These are phyloP conservation scores for Aspergillus affinis DNA, from an alignment of 495 filamentous ascomycete species.

Conservation along the genomic window DNA sequence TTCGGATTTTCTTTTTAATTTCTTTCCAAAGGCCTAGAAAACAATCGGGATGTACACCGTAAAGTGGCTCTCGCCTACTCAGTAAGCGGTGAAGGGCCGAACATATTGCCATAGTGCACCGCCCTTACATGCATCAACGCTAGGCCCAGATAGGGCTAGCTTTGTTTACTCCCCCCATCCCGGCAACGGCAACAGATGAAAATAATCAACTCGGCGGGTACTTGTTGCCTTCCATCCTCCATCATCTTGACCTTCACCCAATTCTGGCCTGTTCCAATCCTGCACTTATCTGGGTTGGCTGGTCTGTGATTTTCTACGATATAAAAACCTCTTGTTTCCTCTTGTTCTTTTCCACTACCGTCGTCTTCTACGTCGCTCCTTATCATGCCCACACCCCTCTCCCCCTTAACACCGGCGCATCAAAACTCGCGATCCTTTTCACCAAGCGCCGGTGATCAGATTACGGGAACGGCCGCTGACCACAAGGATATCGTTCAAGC, in stretches of 20 bases:
- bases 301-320: not conserved
- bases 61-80: not conserved
- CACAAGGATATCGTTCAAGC: conserved; percentile 14
- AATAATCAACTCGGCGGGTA: conserved; percentile 20
- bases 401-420: conserved; percentile 43
- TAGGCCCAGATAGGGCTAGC: conserved; percentile 32
- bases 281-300: not conserved
- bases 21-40: too few species aligned
- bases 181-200: conserved; percentile 43
- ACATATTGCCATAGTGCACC: conserved; percentile 12
- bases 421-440: conserved; percentile 44
- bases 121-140: conserved; percentile 10
- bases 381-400: conserved; percentile 46
- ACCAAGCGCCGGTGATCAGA: conserved; percentile 16
- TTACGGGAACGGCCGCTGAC: conserved; percentile 11
- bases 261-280: not conserved
- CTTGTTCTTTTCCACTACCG: conserved; percentile 1
- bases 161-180: conserved; percentile 39
- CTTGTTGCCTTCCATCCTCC: not conserved
- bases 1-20: not conserved
- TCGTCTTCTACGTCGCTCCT: not conserved
- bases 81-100: conserved; percentile 9
- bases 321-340: not conserved
- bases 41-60: too few species aligned
- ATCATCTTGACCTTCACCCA: conserved; percentile 2